phyloP scores from a whole-genome alignment of 352 stramenopile genomes.

The Phytophthora vignae region DNA sequence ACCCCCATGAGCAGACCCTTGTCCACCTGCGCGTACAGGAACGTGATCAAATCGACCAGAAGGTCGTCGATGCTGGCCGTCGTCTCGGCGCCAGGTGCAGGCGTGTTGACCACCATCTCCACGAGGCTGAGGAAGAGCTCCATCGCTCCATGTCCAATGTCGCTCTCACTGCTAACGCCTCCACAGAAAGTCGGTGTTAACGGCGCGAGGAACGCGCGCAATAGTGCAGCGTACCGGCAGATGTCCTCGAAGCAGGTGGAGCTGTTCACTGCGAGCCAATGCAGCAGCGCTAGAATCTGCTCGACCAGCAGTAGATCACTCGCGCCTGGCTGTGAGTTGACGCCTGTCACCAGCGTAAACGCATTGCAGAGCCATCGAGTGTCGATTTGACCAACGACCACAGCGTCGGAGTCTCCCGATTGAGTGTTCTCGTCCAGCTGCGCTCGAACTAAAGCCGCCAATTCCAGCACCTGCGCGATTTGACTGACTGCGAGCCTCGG shows the following conservation, averaged over 20 bases:
- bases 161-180: not conserved
- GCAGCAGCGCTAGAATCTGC: slow-evolving; percentile 40
- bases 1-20: slow-evolving; percentile 38
- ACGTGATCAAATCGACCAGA: slow-evolving; percentile 46
- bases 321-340: not conserved
- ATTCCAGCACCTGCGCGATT: slow-evolving; percentile 49
- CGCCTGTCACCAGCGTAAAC: slow-evolving; percentile 30
- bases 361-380: slow-evolving; percentile 33
- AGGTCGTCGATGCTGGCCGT: slow-evolving; percentile 45
- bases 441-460: slow-evolving; percentile 27
- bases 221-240: slow-evolving; percentile 31
- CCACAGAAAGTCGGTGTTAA: slow-evolving; percentile 30
- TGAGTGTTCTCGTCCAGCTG: slow-evolving; percentile 30
- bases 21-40: slow-evolving; percentile 55
- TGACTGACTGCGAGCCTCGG: slow-evolving; percentile 33
- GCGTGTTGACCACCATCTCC: slow-evolving; percentile 40
- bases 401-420: slow-evolving; percentile 6
- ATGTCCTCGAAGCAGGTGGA: slow-evolving; percentile 41
- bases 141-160: slow-evolving; percentile 10
- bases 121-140: slow-evolving; percentile 48
- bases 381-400: slow-evolving; percentile 32
- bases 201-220: slow-evolving; percentile 35
- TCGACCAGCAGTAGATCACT: slow-evolving; percentile 36
- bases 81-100: slow-evolving; percentile 25
- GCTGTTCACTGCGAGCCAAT: slow-evolving; percentile 41